Base-by-base conservation (phyloP, 768 basidiomycete genomes). In the Postia placenta region DNA sequence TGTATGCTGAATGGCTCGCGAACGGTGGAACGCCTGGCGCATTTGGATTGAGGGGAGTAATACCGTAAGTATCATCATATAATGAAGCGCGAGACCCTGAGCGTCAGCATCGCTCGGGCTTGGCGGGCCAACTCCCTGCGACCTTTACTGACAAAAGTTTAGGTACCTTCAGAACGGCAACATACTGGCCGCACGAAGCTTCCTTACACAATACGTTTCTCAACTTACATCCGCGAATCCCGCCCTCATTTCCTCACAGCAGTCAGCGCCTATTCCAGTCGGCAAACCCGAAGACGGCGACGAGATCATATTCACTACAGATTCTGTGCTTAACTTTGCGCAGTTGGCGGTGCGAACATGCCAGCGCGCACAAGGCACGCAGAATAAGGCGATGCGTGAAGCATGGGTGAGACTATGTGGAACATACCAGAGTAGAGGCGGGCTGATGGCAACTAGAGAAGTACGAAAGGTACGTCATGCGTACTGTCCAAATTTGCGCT, bases 101-200 rank as follows among this genome's bases (percentile, higher is more conserved):
- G 30, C 30, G 30, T 33, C 28, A 7, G 28, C 45, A 23, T 27
- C 11, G 5, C 42, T 43, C 11, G 25, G 7, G 42, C 25, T 22
- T 5, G 25, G 5, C 25, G 42, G 19, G 9, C 12, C 24, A 19
- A 7, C 19, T 11, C 5, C 9, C 5, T 27, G 24, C 42, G 24
- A 14, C 19, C 24, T 27, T 11, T 20, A 43, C 20, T 23, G 11
- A 23, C 42, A 7, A 43, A 9, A 7, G 6, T 22, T 5, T 20
- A 90, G 87, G 49, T 89, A 88, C 59, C 72, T 93, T 20, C 78
- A 78, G 53, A 89, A 92, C 46, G 90, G 91, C 14, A 92, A 92
- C 55, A 85, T 99, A 60, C 80, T 92, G n/a, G 89, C 89, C 3
- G 90, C 95, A 3, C 81, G 82, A n/a, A 81, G 86, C n/a, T 96